Base-by-base conservation (phyloP, 305 asterid genomes). In the Rubia tinctorum region DNA sequence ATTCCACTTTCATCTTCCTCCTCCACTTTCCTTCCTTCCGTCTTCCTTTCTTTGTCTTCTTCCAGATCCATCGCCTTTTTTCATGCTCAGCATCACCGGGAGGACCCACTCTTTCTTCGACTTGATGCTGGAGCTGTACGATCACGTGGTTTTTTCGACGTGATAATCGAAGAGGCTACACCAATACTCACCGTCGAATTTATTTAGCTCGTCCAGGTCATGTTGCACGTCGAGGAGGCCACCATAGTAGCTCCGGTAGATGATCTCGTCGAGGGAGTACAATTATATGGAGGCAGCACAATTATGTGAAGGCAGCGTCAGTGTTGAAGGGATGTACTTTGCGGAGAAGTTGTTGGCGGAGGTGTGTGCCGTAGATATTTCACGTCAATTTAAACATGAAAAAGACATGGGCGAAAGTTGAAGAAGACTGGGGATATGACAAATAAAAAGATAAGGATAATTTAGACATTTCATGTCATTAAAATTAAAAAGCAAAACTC, bases 101-200 rank as follows among this genome's bases (percentile, higher is more conserved):
- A 79, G 49, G 20, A 79, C 82, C 80, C 82, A 79, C 37, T 80
- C 83, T 43, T 80, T 80, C 78, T 80, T 80, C 39, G 83, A 80
- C 83, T 80, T 73, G 11, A 80, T 80, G 7, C 80, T 76, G 7
- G 80, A 80, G 18, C 80, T 78, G 70, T 76, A 80, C n/a, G 80
- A 78, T 80, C 83, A 80, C 5, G 76, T 73, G 40, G 76, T 80
- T 63, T 80, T 80, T 18, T 2, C 80, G 0, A 69, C 78, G 22
- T 80, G 75, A 5, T 78, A 80, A 20, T 80, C 83, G 42, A 80
- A 80, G 4, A 80, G 72, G 55, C 69, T n/a, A 23, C 70, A 44
- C 37, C 80, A 80, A 17, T 73, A 80, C 63, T 68, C 70, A 9
- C 78, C 80, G n/a, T 76, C 80, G 42, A 80, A 80, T n/a, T 80